Evolutionary conservation across 306 rosid species (phyloP).

Genomic region (Dalbergia oliveri): DNA sequence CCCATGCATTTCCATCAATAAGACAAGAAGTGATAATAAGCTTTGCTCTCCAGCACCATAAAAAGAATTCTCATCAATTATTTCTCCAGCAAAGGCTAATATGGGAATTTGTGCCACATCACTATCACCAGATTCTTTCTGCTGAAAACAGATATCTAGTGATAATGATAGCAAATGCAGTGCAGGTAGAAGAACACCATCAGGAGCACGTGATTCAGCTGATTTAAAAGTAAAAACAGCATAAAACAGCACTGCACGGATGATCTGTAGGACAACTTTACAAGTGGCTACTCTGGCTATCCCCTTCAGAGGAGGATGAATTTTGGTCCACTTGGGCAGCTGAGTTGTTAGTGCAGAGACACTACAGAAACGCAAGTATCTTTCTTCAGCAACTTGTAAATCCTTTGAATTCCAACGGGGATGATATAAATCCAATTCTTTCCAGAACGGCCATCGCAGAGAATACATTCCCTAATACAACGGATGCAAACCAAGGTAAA

Average conservation of each 20-base stretch:
- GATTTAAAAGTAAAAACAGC: conserved; percentile 74
- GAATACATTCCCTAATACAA: conserved; percentile 88
- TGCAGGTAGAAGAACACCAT: conserved; percentile 80
- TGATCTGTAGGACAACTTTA: conserved; percentile 76
- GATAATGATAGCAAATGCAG: conserved; percentile 87
- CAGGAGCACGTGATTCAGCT: conserved; percentile 89
- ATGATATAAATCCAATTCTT: conserved; percentile 90
- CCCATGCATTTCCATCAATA: conserved; percentile 75
- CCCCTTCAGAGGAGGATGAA: conserved; percentile 81
- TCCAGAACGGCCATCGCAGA: conserved; percentile 80
- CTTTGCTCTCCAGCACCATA: conserved; percentile 74
- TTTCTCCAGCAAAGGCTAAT: conserved; percentile 72
- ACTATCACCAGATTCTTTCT: conserved; percentile 59
- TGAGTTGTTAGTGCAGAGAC: conserved; percentile 73
- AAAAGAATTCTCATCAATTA: conserved; percentile 55
- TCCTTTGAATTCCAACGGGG: conserved; percentile 97
- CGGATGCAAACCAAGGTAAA: conserved; percentile 39
- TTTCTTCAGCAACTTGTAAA: conserved; percentile 94
- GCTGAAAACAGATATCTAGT: conserved; percentile 78
- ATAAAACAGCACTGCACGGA: conserved; percentile 88
- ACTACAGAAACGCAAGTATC: conserved; percentile 81
- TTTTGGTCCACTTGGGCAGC: conserved; percentile 85
- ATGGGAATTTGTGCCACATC: conserved; percentile 67
- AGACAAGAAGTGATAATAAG: conserved; percentile 89
- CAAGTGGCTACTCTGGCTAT: conserved; percentile 87